Evolutionary conservation across 768 basidiomycete genomes (phyloP).

Genomic region (Pleurotus citrinopileatus): DNA sequence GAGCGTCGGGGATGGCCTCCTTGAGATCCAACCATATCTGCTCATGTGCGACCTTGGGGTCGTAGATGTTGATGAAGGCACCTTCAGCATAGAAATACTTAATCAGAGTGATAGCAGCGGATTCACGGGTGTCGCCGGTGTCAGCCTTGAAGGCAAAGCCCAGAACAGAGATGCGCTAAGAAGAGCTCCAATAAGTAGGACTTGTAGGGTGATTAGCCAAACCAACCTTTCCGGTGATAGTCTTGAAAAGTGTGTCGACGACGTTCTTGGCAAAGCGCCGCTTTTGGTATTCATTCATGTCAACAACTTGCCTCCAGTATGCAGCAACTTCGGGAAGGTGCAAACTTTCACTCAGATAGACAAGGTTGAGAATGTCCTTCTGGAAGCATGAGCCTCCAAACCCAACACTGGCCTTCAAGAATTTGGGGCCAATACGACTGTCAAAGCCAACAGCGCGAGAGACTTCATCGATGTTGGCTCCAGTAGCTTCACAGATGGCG

Average conservation of each 20-base stretch:
- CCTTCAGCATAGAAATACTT: constrained; percentile 90
- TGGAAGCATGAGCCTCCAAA: constrained; percentile 99
- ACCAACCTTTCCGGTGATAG: constrained; percentile 88
- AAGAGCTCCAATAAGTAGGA: constrained; percentile 1
- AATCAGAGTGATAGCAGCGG: constrained; percentile 91
- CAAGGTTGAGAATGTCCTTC: constrained; percentile 98
- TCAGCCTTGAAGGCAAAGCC: constrained; percentile 99
- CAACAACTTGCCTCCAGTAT: constrained; percentile 96
- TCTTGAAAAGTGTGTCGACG: constrained; percentile 97
- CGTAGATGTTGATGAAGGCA: constrained; percentile 85
- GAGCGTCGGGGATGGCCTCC: constrained; percentile 62
- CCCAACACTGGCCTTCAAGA: constrained; percentile 93
- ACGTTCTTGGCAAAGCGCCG: constrained; percentile 92
- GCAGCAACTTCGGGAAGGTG: constrained; percentile 96
- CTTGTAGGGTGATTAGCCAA: background rate
- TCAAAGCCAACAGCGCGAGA: constrained; percentile 93
- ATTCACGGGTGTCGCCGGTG: constrained; percentile 98
- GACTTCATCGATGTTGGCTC: constrained; percentile 98
- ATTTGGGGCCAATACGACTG: constrained; percentile 89
- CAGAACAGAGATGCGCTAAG: constrained; percentile 86
- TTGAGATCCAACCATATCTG: constrained; percentile 87
- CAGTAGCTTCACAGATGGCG: constrained; percentile 98
- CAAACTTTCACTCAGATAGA: constrained; percentile 92
- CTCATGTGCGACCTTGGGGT: constrained; percentile 79
- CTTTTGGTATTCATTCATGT: constrained; percentile 99